Base-by-base conservation (phyloP, 352 stramenopile genomes). In the Globisporangium middletonii region DNA sequence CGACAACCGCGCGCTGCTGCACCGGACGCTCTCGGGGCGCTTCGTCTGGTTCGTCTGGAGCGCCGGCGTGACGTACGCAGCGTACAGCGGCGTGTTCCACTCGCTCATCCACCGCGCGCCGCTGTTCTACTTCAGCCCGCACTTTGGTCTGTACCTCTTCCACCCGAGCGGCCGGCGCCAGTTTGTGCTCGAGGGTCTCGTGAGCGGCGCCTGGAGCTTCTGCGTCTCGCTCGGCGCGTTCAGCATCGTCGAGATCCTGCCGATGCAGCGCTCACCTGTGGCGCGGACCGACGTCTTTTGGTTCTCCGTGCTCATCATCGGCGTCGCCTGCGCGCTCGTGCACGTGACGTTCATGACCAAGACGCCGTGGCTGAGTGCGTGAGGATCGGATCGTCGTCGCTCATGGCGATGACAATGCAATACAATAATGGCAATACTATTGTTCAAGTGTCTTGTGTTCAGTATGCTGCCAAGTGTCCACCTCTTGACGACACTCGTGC, bases 191-290 rank as follows among this genome's bases (percentile, higher is more conserved):
- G 79, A 89, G 49, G 79, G 79, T 0, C 47, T 89, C 15, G 35
- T 85, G 16, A 74, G 83, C 62, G 79, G 79, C 44, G 65, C 59
- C 8, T 89, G 75, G 75, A 87, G 79, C 67, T 83, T 89, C 50
- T 69, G 66, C 46, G 56, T 86, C 41, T 89, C 79, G 28, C 56
- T 85, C 2, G 77, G 59, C 27, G 64, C 65, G 37, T 79, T 88
- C 65, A 68, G 55, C 30, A 71, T 89, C 35, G 57, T 62, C 23
- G 69, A 87, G 26, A 64, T 86, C 28, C 48, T 72, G 23, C 74
- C 79, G 33, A 57, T 48, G 15, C 48, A 86, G 18, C 65, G 50
- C 15, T 73, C 72, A 1, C 49, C 45, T 4, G 44, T 67, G 12
- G 71, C 67, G 3, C 62, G 67, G 6, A 71, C 82, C n/a, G 76